Base-by-base conservation (phyloP, 208 protist species). In the Crithidia expoeki region DNA sequence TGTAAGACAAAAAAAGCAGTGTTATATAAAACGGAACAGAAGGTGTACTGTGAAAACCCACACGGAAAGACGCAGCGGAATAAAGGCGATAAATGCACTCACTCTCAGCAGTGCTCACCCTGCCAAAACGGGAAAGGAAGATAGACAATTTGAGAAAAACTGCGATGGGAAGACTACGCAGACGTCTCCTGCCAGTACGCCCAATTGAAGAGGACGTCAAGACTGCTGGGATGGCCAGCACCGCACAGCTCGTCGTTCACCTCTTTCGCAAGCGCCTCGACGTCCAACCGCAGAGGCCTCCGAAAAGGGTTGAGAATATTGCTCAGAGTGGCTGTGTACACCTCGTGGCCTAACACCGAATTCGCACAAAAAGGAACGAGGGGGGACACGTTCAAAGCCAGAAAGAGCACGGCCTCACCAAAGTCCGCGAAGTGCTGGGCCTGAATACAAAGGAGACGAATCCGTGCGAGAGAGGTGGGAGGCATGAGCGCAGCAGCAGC, bases 141-240 rank as follows among this genome's bases (percentile, higher is more conserved):
- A n/a, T n/a, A n/a, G n/a, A n/a, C n/a, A n/a, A n/a, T n/a, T n/a
- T n/a, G n/a, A n/a, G n/a, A n/a, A n/a, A n/a, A n/a, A n/a, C n/a
- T n/a, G n/a, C n/a, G n/a, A n/a, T n/a, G n/a, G n/a, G n/a, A n/a
- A n/a, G n/a, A n/a, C 23, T 49, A 62, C 36, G 38, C 56, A n/a
- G 61, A 53, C 42, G 46, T 63, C 27, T 78, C 65, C 56, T 89
- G 89, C 79, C 80, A 90, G 27, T 85, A 83, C 1, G 81, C 72
- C 89, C 89, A 94, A 10, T 83, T 79, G 21, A 90, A 70, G 30
- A 92, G 70, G 14, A 94, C 79, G 23, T 90, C 74, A 27, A 94
- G 68, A 12, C 82, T 80, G 53, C 79, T 92, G 19, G 76, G 80
- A 38, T 72, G 72, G 6, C 59, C 33, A 17, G 52, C 49, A 23